Evolutionary conservation across 1,284 basidiomycete species (phyloP).

Genomic region (Afroboletus lepidellus): DNA sequence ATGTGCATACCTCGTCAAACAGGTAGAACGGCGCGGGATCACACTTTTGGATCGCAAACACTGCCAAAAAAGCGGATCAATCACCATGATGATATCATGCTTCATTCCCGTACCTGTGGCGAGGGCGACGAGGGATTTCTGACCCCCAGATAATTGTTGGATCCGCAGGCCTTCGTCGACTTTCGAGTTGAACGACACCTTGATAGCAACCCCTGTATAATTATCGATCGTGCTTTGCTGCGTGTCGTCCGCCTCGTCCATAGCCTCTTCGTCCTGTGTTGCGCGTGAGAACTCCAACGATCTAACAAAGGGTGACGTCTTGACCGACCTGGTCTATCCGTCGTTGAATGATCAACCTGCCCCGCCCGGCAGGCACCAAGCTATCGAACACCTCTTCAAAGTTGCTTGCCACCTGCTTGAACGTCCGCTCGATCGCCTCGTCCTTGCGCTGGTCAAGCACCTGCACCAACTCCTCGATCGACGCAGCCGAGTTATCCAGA

Average conservation of each 20-base stretch:
- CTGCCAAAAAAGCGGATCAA: conserved; percentile 38
- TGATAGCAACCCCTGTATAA: conserved; percentile 96
- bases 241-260: conserved; percentile 65
- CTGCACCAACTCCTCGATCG: conserved; percentile 93
- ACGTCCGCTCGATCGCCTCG: conserved; percentile 97
- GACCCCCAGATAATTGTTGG: conserved; percentile 96
- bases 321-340: conserved; percentile 75
- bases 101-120: conserved; percentile 65
- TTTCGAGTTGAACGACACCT: conserved; percentile 99
- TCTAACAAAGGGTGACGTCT: background rate
- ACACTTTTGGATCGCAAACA: conserved; percentile 99
- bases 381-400: conserved; percentile 98
- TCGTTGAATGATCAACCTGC: conserved; percentile 89
- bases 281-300: background rate
- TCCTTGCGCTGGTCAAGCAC: conserved; percentile 97
- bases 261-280: conserved; percentile 63
- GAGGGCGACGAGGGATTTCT: conserved; percentile 96
- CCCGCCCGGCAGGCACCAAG: conserved; percentile 93
- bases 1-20: conserved; percentile 83
- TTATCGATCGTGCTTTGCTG: conserved; percentile 84
- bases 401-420: conserved; percentile 96
- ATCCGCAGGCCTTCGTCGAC: conserved; percentile 94
- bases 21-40: conserved; percentile 99
- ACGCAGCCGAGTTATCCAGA: conserved; percentile 83
- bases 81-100: background rate